phyloP scores from a whole-genome alignment of 2,329 filamentous ascomycete genomes.

The Penicillium sp. region DNA sequence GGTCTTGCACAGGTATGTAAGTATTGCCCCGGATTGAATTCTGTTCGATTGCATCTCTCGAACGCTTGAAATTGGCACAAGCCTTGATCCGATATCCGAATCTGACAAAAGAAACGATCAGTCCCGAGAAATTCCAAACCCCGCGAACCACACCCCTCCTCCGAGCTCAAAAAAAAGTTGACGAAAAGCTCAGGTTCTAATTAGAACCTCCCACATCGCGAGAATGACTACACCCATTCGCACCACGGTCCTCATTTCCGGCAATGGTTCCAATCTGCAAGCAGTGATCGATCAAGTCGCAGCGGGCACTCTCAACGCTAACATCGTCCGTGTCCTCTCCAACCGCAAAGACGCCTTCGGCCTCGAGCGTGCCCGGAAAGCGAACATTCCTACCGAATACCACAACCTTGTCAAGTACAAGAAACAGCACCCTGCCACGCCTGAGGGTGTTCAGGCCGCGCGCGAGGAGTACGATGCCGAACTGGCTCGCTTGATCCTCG shows the following conservation, averaged over 20 bases:
- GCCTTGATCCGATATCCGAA: background rate
- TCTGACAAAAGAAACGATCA: background rate
- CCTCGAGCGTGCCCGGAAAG: slow-evolving; percentile 60
- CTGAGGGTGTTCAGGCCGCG: slow-evolving; percentile 52
- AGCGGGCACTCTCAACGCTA: slow-evolving; percentile 49
- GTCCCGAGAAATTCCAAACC: background rate
- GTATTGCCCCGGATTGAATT: background rate
- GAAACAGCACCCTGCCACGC: slow-evolving; percentile 62
- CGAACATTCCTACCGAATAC: slow-evolving; percentile 71
- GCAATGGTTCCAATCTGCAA: slow-evolving; percentile 77
- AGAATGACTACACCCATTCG: slow-evolving; percentile 43
- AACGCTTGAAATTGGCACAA: background rate
- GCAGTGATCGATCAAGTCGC: slow-evolving; percentile 67
- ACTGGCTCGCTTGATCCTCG: slow-evolving; percentile 67
- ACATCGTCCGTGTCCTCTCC: slow-evolving; percentile 65
- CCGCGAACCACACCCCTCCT: background rate
- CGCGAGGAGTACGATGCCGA: slow-evolving; percentile 73
- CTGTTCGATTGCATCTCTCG: slow-evolving; percentile 3
- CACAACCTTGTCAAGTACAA: slow-evolving; percentile 80
- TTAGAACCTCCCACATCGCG: background rate
- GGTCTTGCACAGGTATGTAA: slow-evolving; percentile 3
- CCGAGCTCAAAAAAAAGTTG: background rate
- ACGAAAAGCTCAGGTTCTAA: background rate
- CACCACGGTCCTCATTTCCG: slow-evolving; percentile 69
- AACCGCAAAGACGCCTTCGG: slow-evolving; percentile 67